Conservation (phyloP, 2,329 filamentous ascomycete species). For the Leptographium lundbergii region DNA sequence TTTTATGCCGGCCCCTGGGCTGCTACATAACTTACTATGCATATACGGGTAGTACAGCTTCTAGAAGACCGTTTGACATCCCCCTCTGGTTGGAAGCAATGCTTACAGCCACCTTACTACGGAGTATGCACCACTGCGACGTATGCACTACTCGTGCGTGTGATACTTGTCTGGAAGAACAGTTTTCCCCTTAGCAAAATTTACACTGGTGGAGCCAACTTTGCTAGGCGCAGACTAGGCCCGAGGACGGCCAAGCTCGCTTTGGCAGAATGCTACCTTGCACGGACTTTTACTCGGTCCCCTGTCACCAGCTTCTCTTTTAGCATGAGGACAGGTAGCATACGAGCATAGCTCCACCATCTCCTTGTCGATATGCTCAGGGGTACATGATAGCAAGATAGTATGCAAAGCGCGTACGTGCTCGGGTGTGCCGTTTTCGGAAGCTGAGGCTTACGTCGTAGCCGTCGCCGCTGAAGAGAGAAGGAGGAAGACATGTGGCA, state of each 20-base stretch:
- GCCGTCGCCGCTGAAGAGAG: no score
- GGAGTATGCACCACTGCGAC: no score
- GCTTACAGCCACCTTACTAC: background rate
- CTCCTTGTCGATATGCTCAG: no score
- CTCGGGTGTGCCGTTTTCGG: no score
- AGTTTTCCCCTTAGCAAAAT: background rate
- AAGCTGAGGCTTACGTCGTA: no score
- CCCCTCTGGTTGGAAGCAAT: background rate
- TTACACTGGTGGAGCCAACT: background rate
- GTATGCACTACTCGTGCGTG: no score
- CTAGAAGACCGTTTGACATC: background rate
- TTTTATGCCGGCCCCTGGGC: background rate
- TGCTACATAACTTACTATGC: background rate
- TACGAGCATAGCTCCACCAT: background rate
- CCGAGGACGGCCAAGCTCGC: background rate
- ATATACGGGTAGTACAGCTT: background rate
- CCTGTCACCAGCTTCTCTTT: no score
- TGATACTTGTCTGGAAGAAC: no score
- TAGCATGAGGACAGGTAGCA: background rate
- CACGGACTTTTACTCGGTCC: background rate
- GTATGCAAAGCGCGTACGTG: no score
- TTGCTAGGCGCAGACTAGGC: background rate
- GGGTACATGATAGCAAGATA: no score
- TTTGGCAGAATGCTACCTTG: background rate
- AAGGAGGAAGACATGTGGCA: no score